Conservation (phyloP, 768 basidiomycete genomes). For the Favolaschia claudopus region DNA sequence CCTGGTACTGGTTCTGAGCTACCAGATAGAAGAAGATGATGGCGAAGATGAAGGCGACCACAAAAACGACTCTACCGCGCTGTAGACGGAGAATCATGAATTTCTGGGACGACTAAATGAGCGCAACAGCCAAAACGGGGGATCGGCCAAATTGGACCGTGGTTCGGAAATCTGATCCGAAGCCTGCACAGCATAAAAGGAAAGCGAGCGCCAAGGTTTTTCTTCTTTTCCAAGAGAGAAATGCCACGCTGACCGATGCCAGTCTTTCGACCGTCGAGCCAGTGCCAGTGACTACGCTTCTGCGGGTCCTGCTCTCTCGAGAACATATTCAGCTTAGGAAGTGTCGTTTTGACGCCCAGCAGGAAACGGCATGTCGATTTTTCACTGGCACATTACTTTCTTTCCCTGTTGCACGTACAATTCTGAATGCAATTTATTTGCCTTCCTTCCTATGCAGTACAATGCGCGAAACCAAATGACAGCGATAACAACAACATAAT, state of each 20-base stretch:
- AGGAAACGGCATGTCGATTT: slow-evolving; percentile 30
- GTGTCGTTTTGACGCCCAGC: slow-evolving; percentile 25
- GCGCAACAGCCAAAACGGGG: too few relatives aligned
- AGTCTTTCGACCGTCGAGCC: slow-evolving; percentile 13
- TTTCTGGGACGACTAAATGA: too few relatives aligned
- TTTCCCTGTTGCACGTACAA: neutral
- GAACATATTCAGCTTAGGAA: slow-evolving; percentile 28
- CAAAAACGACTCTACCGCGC: slow-evolving; percentile 36
- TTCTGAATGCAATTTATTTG: slow-evolving; percentile 10
- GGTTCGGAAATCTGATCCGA: slow-evolving; percentile 20
- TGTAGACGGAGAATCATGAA: neutral
- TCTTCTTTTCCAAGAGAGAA: slow-evolving; percentile 6
- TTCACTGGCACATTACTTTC: slow-evolving; percentile 20
- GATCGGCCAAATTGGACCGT: too few relatives aligned
- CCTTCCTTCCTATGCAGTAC: neutral
- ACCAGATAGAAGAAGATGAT: slow-evolving; percentile 44
- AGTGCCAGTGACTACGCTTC: slow-evolving; percentile 28
- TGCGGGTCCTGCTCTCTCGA: slow-evolving; percentile 23
- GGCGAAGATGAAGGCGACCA: slow-evolving; percentile 41
- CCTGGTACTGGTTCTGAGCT: slow-evolving; percentile 53
- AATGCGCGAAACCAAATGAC: too few relatives aligned
- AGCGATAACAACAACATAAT: too few relatives aligned
- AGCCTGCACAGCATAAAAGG: slow-evolving; percentile 37
- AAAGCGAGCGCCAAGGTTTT: too few relatives aligned
- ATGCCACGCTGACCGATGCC: slow-evolving; percentile 27